Evolutionary conservation across 257 asterid species (phyloP).

Genomic region (Cynanchum wilfordii): DNA sequence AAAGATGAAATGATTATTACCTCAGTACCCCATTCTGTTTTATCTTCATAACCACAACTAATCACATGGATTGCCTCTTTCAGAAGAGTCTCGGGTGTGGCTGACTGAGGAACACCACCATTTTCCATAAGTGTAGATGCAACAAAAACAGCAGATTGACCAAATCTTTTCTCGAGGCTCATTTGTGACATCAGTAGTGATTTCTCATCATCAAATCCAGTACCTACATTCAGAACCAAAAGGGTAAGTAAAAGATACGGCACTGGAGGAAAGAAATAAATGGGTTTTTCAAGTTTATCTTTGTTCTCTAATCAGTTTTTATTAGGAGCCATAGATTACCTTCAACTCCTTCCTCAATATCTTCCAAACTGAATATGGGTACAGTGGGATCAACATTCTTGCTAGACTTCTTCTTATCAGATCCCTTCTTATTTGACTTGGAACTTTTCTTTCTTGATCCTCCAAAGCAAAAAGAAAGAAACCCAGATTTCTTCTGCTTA

Average conservation of each 20-base stretch:
- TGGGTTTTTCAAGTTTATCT: not conserved
- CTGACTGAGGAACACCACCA: constrained; percentile 96
- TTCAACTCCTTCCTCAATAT: constrained; percentile 98
- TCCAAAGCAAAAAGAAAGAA: constrained; percentile 67
- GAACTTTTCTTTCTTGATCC: constrained; percentile 73
- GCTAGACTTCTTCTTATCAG: constrained; percentile 90
- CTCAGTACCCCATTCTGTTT: constrained; percentile 98
- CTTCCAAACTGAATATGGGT: constrained; percentile 92
- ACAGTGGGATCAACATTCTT: constrained; percentile 89
- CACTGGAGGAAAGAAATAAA: not conserved
- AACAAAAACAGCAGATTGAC: constrained; percentile 94
- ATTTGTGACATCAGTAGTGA: constrained; percentile 86
- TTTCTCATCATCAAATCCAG: constrained; percentile 95
- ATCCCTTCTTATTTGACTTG: constrained; percentile 67
- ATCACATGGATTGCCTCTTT: constrained; percentile 99
- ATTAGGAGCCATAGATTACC: constrained; percentile 40
- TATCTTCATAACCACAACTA: constrained; percentile 99
- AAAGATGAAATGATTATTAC: constrained; percentile 30
- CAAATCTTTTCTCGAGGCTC: constrained; percentile 96
- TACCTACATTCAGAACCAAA: constrained; percentile 37
- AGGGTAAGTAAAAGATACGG: not conserved
- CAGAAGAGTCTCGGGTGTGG: constrained; percentile 84
- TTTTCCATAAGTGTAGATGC: constrained; percentile 96
- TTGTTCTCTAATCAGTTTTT: not conserved
- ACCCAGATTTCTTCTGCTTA: constrained; percentile 56